Evolutionary conservation across 257 asterid species (phyloP).

Genomic region (Henckelia pumila): DNA sequence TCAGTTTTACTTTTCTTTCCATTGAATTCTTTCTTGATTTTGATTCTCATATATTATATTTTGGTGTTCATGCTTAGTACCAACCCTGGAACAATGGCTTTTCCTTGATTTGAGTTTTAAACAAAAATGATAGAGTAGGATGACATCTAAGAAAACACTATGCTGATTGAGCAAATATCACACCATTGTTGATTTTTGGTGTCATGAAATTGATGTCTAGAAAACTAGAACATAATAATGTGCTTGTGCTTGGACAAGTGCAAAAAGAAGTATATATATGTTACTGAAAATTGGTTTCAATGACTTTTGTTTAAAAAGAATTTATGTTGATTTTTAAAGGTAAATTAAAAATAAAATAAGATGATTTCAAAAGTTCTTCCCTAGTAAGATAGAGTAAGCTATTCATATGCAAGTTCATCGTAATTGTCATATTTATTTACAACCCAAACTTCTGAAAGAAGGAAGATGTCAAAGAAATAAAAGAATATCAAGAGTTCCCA

Average conservation of each 20-base stretch:
- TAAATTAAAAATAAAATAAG: too few species aligned
- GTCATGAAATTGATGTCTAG: not conserved
- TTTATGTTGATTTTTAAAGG: too few species aligned
- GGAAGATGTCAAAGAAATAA: too few species aligned
- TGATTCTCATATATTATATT: too few species aligned
- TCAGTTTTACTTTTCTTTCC: constrained; percentile 31
- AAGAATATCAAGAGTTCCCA: not conserved
- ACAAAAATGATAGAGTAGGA: not conserved
- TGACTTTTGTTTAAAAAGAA: too few species aligned
- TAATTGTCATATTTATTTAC: too few species aligned
- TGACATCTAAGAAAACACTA: not conserved
- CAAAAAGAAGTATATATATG: not conserved
- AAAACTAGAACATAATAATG: not conserved
- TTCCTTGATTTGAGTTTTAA: not conserved
- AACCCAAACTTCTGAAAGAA: not conserved
- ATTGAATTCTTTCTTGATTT: too few species aligned
- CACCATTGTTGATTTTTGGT: too few species aligned
- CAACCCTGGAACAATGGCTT: not conserved
- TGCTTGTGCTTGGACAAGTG: not conserved
- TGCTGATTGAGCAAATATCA: too few species aligned
- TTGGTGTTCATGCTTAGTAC: constrained; percentile 8
- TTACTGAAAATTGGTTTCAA: too few species aligned
- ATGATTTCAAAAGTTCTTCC: not conserved
- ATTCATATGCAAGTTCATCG: not conserved
- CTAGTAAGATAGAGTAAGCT: not conserved